These are phyloP conservation scores for Metschnikowia similis DNA, from an alignment of 805 yeast species.

Conservation along the genomic window DNA sequence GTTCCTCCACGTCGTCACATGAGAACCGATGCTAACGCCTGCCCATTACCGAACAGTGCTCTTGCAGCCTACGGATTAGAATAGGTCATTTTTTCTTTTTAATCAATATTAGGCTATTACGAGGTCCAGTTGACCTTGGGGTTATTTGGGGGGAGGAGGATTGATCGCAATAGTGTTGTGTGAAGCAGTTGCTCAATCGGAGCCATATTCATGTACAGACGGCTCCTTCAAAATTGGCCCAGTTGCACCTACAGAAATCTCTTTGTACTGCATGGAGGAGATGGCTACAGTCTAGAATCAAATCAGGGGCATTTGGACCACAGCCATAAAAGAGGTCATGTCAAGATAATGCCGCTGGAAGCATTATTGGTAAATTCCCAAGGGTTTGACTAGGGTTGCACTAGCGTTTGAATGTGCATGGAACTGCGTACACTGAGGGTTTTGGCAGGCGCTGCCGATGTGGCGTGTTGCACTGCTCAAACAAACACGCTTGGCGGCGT, in stretches of 20 bases:
- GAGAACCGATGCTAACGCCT: not conserved
- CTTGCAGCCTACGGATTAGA: not conserved
- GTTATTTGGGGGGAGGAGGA: not conserved
- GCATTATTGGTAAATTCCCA: too few relatives aligned
- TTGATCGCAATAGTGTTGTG: too few relatives aligned
- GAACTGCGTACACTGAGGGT: not conserved
- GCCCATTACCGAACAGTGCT: not conserved
- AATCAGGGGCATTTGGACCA: not conserved
- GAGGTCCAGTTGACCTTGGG: not conserved
- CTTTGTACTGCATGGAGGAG: not conserved
- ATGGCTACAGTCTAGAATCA: not conserved
- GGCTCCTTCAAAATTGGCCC: not conserved
- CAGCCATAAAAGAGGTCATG: too few relatives aligned
- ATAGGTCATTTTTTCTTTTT: too few relatives aligned
- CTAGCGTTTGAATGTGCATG: not conserved
- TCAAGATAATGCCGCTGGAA: too few relatives aligned
- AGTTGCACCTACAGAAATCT: not conserved
- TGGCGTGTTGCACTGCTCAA: not conserved
- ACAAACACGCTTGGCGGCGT: not conserved
- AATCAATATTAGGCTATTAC: not conserved
- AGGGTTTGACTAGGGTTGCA: not conserved
- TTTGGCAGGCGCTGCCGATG: not conserved
- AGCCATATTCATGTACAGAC: not conserved
- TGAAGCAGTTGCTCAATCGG: too few relatives aligned
- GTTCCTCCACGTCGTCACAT: not conserved